Percentiles rank a stretch among this genome's conserved stretches.
These are phyloP conservation scores for Rhodotorula sp. DNA, from an alignment of 1,284 basidiomycete species.

Conservation along the genomic window DNA sequence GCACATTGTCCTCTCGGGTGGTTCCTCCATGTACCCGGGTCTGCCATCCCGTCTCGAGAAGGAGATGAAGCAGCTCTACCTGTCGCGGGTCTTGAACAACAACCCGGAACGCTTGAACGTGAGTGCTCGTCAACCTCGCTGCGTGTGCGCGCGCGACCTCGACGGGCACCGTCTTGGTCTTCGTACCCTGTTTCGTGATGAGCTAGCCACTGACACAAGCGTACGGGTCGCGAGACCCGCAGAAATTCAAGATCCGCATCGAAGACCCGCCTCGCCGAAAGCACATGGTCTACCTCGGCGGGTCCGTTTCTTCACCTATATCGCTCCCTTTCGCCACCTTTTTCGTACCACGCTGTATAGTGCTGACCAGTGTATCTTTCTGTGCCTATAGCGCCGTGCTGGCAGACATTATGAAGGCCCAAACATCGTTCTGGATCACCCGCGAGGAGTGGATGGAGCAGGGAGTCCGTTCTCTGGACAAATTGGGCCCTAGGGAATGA, in stretches of 20 bases:
- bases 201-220: neutral
- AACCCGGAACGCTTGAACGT: constrained; percentile 75
- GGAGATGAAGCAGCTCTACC: constrained; percentile 98
- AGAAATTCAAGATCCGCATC: constrained; percentile 99
- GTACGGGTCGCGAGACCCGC: constrained; percentile 16
- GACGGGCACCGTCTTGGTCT: too few relatives aligned
- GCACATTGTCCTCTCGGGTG: constrained; percentile 95
- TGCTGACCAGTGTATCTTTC: neutral
- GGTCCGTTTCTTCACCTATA: constrained; percentile 47
- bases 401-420: constrained; percentile 96
- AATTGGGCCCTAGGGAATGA: constrained; percentile 48
- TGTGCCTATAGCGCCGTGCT: constrained; percentile 42
- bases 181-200: rapidly evolving
- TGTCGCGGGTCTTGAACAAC: constrained; percentile 81
- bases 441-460: constrained; percentile 88
- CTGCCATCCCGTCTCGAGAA: constrained; percentile 95
- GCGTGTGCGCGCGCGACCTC: too few relatives aligned
- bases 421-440: constrained; percentile 89
- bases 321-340: neutral
- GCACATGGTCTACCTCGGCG: constrained; percentile 99
- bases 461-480: constrained; percentile 75
- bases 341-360: neutral
- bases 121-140: neutral
- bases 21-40: constrained; percentile 98
- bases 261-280: constrained; percentile 97